Conservation (phyloP, 345 rosid species). For the Arabidopsis arenosa region DNA sequence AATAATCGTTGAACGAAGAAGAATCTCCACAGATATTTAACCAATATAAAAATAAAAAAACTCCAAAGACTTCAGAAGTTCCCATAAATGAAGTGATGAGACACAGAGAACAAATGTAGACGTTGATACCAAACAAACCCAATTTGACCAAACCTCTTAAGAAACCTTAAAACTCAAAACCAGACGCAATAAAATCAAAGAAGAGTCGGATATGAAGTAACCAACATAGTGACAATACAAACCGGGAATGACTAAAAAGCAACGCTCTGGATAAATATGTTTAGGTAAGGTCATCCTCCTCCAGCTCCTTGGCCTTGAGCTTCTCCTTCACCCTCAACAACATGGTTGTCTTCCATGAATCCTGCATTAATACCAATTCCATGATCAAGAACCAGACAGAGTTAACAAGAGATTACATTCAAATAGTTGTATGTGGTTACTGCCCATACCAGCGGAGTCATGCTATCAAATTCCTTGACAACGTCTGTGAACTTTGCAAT, state of each 20-base stretch:
- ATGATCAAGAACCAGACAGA: slow-evolving; percentile 19
- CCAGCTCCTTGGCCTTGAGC: slow-evolving; percentile 92
- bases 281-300: slow-evolving; percentile 98
- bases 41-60: background rate
- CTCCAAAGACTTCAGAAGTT: slow-evolving; percentile 28
- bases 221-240: slow-evolving; percentile 22
- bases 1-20: slow-evolving; percentile 4
- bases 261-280: slow-evolving; percentile 20
- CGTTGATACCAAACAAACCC: slow-evolving; percentile 30
- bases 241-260: slow-evolving; percentile 20
- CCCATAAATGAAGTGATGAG: slow-evolving; percentile 22
- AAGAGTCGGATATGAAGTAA: slow-evolving; percentile 36
- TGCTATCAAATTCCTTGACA: slow-evolving; percentile 96
- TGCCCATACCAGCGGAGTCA: slow-evolving; percentile 86
- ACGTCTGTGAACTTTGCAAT: slow-evolving; percentile 82
- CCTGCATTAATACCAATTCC: slow-evolving; percentile 52
- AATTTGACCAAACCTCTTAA: slow-evolving; percentile 35
- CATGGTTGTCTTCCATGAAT: slow-evolving; percentile 95
- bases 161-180: slow-evolving; percentile 35
- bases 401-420: background rate
- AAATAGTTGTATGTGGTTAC: background rate
- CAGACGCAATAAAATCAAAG: slow-evolving; percentile 36
- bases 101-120: slow-evolving; percentile 26
- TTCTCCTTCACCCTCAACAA: slow-evolving; percentile 96
- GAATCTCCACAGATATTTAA: background rate